Evolutionary conservation across 1,284 basidiomycete genomes (phyloP), one percentile per base, ranked within the genome.

Genomic region (Ganoderma lucidum): DNA sequence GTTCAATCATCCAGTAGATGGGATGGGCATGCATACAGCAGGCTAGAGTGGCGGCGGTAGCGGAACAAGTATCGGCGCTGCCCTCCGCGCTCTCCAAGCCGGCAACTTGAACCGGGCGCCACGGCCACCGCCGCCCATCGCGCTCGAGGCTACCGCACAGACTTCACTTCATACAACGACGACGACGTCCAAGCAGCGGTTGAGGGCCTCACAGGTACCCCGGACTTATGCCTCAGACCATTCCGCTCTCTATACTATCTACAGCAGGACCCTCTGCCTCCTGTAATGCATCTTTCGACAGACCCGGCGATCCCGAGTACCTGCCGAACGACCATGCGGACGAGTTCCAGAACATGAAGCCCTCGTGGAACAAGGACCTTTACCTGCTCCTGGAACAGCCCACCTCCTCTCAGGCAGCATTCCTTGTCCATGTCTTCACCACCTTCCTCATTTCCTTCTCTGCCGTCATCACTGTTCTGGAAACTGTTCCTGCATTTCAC

Each of bases 401-500:
- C 0, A 89, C 88, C 4, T 90, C 91, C 0, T 93, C 91, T 0
- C 79, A 83, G 1, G 81, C 87, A 1, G 92, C 93, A 0, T 92
- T 94, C 75, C 75, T 90, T 9, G 75, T 93, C 2, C 91, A 93
- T 77, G 80, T 91, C 71, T 78, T 87, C 58, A 87, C 86, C 48
- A 93, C 90, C 0, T 83, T 81, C 28, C 83, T 93, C 63, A 93
- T 93, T 68, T 78, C 90, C 3, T 75, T 87, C 71, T 94, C 93
- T 30, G 94, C 94, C 0, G 75, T 95, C 44, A 87, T 97, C 41
- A 97, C 95, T 0, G 87, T 95, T 1, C 81, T 96, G 28, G 95
- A 96, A 76, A 97, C 95, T 0, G 88, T 97, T 8, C 94, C 94
- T 0, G 87, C 90, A 0, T 93, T 96, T 75, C 93, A 95, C 77